Conservation (phyloP, 768 basidiomycete genomes). For the Suillus lakei region DNA sequence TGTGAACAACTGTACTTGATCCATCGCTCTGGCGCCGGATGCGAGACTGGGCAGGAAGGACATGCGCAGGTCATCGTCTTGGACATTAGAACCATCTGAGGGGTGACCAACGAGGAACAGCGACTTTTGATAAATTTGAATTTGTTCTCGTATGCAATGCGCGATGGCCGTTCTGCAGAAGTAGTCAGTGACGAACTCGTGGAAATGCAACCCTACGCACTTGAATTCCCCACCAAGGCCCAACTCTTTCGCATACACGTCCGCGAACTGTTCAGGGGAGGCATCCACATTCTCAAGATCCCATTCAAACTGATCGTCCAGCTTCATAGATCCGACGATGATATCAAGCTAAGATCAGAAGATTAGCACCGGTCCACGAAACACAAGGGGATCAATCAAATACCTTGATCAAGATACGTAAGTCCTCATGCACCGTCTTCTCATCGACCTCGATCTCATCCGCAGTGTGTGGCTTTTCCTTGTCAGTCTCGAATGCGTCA, state of each 20-base stretch:
- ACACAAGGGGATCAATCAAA: conserved; percentile 25
- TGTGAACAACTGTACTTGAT: conserved; percentile 81
- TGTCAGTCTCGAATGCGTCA: conserved; percentile 31
- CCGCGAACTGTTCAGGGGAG: conserved; percentile 92
- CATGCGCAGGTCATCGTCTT: conserved; percentile 90
- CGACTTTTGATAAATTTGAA: conserved; percentile 89
- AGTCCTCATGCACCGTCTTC: conserved; percentile 74
- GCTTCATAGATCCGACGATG: conserved; percentile 88
- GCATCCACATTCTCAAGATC: conserved; percentile 82
- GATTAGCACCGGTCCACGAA: conserved; percentile 1
- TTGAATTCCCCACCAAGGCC: conserved; percentile 93
- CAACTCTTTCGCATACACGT: conserved; percentile 82
- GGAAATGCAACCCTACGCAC: conserved; percentile 48
- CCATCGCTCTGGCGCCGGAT: conserved; percentile 71
- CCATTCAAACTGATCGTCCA: conserved; percentile 99
- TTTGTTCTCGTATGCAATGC: conserved; percentile 95
- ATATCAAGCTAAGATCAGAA: conserved; percentile 77
- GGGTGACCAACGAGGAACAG: conserved; percentile 90
- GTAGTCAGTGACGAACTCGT: conserved; percentile 16
- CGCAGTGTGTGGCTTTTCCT: conserved; percentile 54
- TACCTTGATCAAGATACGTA: conserved; percentile 93
- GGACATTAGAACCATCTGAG: conserved; percentile 74
- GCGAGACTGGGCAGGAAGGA: conserved; percentile 86
- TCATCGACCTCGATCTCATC: conserved; percentile 73
- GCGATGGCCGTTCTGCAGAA: conserved; percentile 86